Conservation (phyloP, 2,329 filamentous ascomycete genomes). For the Diaporthe australafricana region DNA sequence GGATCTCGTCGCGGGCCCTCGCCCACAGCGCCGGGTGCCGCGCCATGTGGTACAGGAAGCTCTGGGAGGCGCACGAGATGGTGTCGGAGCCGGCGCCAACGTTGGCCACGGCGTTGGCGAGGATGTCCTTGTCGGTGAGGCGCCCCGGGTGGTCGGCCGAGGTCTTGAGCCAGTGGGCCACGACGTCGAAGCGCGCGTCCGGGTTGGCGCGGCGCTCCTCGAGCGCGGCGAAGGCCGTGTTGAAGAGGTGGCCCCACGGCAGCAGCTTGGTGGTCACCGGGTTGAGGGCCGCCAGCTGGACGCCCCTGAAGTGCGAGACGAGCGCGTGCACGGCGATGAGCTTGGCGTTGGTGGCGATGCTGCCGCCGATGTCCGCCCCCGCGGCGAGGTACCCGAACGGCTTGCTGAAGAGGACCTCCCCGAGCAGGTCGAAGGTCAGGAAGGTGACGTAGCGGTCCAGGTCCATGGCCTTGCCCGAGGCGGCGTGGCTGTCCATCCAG, state of each 20-base stretch:
- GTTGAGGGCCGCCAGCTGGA: constrained; percentile 45
- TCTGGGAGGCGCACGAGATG: constrained; percentile 40
- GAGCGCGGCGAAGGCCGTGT: constrained; percentile 42
- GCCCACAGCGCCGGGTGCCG: constrained; percentile 38
- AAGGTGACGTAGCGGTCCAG: constrained; percentile 42
- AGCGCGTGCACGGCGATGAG: constrained; percentile 40
- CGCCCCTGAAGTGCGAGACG: constrained; percentile 42
- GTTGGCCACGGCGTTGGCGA: constrained; percentile 38
- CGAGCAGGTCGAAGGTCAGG: constrained; percentile 47
- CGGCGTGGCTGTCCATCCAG: constrained; percentile 39
- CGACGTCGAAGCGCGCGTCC: constrained; percentile 42
- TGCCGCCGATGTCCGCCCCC: constrained; percentile 46
- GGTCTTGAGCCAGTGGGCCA: constrained; percentile 44
- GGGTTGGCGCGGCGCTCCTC: constrained; percentile 40
- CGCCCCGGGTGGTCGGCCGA: constrained; percentile 37
- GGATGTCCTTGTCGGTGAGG: constrained; percentile 41
- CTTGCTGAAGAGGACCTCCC: constrained; percentile 47
- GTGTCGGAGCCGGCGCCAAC: constrained; percentile 43
- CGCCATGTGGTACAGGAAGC: constrained; percentile 44
- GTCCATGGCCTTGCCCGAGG: constrained; percentile 35
- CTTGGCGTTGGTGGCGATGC: constrained; percentile 43
- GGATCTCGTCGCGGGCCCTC: constrained; percentile 41
- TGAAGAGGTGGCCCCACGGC: constrained; percentile 45
- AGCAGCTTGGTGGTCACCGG: constrained; percentile 44
- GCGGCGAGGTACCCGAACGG: constrained; percentile 47